These are phyloP conservation scores for Guyanaporus albipodus DNA, from an alignment of 768 basidiomycete species.

Conservation along the genomic window DNA sequence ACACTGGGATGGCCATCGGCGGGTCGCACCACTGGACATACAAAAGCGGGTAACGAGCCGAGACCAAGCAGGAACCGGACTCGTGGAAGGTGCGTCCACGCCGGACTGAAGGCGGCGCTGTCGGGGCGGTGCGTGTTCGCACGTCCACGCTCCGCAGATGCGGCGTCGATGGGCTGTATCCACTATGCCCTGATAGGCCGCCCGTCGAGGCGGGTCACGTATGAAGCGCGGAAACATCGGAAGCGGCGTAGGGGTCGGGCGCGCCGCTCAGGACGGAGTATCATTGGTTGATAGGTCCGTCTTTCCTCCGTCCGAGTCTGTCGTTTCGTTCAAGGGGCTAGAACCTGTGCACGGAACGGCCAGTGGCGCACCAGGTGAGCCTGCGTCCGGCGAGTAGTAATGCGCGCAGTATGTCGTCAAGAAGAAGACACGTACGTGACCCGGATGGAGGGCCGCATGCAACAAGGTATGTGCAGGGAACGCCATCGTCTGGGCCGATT, in stretches of 20 bases:
- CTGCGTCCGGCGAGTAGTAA: too few relatives aligned
- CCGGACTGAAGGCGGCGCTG: not conserved
- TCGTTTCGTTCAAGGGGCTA: too few relatives aligned
- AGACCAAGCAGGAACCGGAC: conserved; percentile 9
- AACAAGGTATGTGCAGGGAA: conserved; percentile 3
- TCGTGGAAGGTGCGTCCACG: conserved; percentile 2
- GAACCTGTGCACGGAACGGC: too few relatives aligned
- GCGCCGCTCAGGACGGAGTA: conserved; percentile 2
- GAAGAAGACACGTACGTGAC: conserved; percentile 6
- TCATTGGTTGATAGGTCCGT: conserved; percentile 7
- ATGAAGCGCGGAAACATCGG: conserved; percentile 2
- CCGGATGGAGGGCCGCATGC: conserved; percentile 10
- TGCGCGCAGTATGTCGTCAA: conserved; percentile 6
- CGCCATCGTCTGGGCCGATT: too few relatives aligned
- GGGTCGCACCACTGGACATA: conserved; percentile 5
- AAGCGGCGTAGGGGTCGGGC: not conserved
- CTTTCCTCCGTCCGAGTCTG: too few relatives aligned
- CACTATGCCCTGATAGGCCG: not conserved
- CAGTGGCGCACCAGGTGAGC: not conserved
- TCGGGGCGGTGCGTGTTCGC: too few relatives aligned
- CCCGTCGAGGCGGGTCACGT: not conserved
- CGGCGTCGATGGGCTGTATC: too few relatives aligned
- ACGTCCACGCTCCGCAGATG: too few relatives aligned
- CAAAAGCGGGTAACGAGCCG: conserved; percentile 7
- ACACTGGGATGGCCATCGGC: not conserved